Evolutionary conservation across 176 grass and related monocot species (phyloP).

Genomic region (Paspalum notatum): DNA sequence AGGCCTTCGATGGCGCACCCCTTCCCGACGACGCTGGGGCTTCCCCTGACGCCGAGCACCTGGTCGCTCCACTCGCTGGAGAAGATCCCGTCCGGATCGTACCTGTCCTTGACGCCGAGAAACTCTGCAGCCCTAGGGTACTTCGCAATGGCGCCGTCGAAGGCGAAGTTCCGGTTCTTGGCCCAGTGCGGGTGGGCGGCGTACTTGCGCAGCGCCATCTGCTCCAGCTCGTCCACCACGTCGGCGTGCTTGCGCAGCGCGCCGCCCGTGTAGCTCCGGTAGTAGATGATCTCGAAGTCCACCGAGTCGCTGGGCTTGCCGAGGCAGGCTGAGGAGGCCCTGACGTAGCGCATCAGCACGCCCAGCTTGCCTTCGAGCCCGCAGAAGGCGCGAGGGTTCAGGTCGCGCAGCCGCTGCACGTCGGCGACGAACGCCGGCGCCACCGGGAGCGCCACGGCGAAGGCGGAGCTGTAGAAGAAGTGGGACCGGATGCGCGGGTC

Average conservation of each 20-base stretch:
- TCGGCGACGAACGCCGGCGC: not conserved
- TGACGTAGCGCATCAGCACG: conserved; percentile 46
- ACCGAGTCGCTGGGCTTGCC: conserved; percentile 48
- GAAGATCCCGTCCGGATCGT: conserved; percentile 54
- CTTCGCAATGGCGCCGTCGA: conserved; percentile 22
- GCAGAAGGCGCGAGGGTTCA: conserved; percentile 44
- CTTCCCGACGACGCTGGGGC: not conserved
- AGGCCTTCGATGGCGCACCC: conserved; percentile 61
- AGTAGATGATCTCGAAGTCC: conserved; percentile 58
- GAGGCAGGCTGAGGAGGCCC: conserved; percentile 49
- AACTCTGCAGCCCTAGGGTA: conserved; percentile 37
- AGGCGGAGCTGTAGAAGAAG: conserved; percentile 50
- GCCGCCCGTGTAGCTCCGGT: conserved; percentile 33
- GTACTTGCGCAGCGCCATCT: conserved; percentile 40
- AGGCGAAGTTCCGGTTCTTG: conserved; percentile 40
- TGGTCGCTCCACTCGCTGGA: conserved; percentile 66
- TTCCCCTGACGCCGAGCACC: conserved; percentile 47
- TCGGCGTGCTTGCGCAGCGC: not conserved
- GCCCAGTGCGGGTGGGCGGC: conserved; percentile 57
- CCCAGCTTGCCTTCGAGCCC: conserved; percentile 27
- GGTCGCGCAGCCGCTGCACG: conserved; percentile 47
- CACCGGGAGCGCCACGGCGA: conserved; percentile 44
- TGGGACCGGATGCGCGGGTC: conserved; percentile 36
- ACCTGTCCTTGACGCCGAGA: conserved; percentile 37
- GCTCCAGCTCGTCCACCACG: not conserved